Conservation (phyloP, 345 rosid species). For the thale cress (Arabidopsis thaliana) region DNA sequence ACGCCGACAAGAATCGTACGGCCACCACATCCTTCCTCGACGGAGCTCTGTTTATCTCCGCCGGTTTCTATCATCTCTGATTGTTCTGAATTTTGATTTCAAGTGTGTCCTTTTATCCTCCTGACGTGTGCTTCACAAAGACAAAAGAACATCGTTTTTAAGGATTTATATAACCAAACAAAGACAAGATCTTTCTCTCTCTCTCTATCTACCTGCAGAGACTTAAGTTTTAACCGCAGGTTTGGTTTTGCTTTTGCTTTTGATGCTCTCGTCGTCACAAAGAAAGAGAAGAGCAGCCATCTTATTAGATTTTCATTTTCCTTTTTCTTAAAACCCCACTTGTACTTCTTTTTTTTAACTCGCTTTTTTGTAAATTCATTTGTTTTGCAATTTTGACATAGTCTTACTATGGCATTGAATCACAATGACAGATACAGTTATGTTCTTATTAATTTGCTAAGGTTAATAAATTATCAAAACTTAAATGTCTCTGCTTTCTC, state of each 20-base stretch:
- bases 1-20: constrained; percentile 84
- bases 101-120: constrained; percentile 6
- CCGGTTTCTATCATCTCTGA: constrained; percentile 48
- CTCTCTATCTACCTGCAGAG: constrained; percentile 27
- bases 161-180: constrained; percentile 43
- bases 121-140: constrained; percentile 38
- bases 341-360: background rate
- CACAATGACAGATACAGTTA: constrained; percentile 12
- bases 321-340: background rate
- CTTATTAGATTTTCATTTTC: constrained; percentile 34
- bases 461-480: background rate
- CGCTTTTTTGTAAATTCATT: background rate
- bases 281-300: constrained; percentile 44
- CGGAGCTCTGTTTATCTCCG: constrained; percentile 41
- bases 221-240: constrained; percentile 58
- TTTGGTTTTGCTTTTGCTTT: constrained; percentile 57
- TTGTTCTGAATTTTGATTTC: constrained; percentile 28
- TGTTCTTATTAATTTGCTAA: background rate
- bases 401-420: constrained; percentile 35
- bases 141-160: constrained; percentile 42
- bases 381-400: constrained; percentile 31
- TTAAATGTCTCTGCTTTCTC: constrained; percentile 14
- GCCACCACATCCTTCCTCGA: constrained; percentile 38
- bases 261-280: constrained; percentile 52
- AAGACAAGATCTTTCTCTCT: constrained; percentile 27